A percentile compares a stretch with the other conserved stretches of the same genome.
These are phyloP conservation scores for Dentipellis fragilis DNA, from an alignment of 768 basidiomycete species.

Conservation along the genomic window DNA sequence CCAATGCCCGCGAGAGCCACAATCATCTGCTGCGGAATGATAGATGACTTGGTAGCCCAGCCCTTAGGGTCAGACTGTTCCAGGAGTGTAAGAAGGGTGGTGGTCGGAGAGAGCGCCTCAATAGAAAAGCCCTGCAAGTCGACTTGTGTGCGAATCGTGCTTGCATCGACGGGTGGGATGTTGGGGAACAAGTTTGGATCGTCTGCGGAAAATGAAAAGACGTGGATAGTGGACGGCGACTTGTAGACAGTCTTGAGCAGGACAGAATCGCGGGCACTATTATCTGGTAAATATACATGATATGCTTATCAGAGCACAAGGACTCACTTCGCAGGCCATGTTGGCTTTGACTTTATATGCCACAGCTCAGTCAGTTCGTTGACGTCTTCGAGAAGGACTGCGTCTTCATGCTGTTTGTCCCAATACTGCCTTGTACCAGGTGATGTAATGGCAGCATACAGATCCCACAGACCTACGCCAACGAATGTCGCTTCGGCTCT, in stretches of 20 bases:
- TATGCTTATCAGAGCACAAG: slow-evolving; percentile 12
- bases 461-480: slow-evolving; percentile 90
- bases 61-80: slow-evolving; percentile 97
- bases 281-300: slow-evolving; percentile 6
- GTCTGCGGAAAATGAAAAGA: slow-evolving; percentile 91
- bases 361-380: slow-evolving; percentile 88
- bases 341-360: slow-evolving; percentile 85
- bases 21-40: slow-evolving; percentile 85
- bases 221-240: slow-evolving; percentile 87
- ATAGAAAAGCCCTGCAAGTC: slow-evolving; percentile 99
- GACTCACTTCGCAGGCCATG: slow-evolving; percentile 86
- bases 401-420: slow-evolving; percentile 89
- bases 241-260: slow-evolving; percentile 95
- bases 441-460: slow-evolving; percentile 79
- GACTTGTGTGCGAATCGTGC: slow-evolving; percentile 87
- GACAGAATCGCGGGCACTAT: slow-evolving; percentile 81
- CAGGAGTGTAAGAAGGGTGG: slow-evolving; percentile 84
- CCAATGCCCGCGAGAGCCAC: slow-evolving; percentile 82
- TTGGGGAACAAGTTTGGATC: slow-evolving; percentile 79
- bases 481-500: slow-evolving; percentile 96
- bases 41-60: slow-evolving; percentile 91
- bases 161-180: slow-evolving; percentile 56
- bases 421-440: slow-evolving; percentile 75
- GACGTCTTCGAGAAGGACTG: slow-evolving; percentile 77
- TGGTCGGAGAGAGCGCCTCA: slow-evolving; percentile 89